Evolutionary conservation across 371 early-diverging fungal species (phyloP).

Genomic region (Agmasoma carcini): DNA sequence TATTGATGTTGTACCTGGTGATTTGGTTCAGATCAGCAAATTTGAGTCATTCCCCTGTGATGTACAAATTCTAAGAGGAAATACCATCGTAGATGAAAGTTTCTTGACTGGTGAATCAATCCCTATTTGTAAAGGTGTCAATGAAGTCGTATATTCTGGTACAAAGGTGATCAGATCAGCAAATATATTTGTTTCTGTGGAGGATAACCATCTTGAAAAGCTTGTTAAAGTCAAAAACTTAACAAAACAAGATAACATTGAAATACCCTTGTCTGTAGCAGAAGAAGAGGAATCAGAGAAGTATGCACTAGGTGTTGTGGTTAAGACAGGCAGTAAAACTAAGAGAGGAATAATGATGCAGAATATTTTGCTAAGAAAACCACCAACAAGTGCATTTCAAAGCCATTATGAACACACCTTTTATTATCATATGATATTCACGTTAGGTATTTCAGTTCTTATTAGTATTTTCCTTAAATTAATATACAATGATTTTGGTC

Average conservation of each 20-base stretch:
- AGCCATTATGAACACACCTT: slow-evolving; percentile 58
- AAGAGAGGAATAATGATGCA: slow-evolving; percentile 79
- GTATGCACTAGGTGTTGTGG: slow-evolving; percentile 62
- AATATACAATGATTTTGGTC: slow-evolving; percentile 63
- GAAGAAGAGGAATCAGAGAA: slow-evolving; percentile 9
- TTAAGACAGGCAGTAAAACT: slow-evolving; percentile 85
- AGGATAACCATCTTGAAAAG: background rate
- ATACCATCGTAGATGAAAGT: slow-evolving; percentile 87
- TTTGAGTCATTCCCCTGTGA: slow-evolving; percentile 67
- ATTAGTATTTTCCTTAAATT: background rate
- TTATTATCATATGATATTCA: background rate
- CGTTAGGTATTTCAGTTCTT: background rate
- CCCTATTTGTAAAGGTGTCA: slow-evolving; percentile 63
- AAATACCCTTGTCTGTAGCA: background rate
- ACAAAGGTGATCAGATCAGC: slow-evolving; percentile 38
- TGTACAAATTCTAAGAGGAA: slow-evolving; percentile 75
- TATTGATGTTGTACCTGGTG: slow-evolving; percentile 42
- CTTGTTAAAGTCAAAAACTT: background rate
- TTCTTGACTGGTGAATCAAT: slow-evolving; percentile 93
- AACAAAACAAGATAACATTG: background rate
- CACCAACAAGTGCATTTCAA: slow-evolving; percentile 76
- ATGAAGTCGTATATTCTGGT: slow-evolving; percentile 29
- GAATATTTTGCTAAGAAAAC: slow-evolving; percentile 79
- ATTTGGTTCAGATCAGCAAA: slow-evolving; percentile 37
- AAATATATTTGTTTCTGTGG: too few species aligned